Evolutionary conservation across 768 basidiomycete species (phyloP).

Genomic region (Paxillus involutus): DNA sequence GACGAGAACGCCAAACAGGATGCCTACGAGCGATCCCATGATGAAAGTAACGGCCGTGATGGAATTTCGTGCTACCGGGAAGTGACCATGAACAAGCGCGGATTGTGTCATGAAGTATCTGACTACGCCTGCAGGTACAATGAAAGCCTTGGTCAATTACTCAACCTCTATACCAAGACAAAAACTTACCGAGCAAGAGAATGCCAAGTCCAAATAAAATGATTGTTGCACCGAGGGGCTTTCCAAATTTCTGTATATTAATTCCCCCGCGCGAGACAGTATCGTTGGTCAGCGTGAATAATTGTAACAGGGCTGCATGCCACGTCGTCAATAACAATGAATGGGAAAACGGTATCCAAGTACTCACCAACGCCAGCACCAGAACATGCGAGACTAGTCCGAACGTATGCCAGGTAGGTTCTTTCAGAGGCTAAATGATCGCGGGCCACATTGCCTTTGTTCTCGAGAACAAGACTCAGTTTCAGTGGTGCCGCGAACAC

Average conservation of each 20-base stretch:
- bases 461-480: slow-evolving; percentile 44
- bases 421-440: slow-evolving; percentile 66
- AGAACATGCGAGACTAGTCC: slow-evolving; percentile 62
- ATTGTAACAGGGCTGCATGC: slow-evolving; percentile 48
- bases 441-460: slow-evolving; percentile 61
- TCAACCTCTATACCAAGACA: background rate
- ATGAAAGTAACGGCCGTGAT: slow-evolving; percentile 40
- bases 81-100: slow-evolving; percentile 48
- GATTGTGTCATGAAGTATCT: slow-evolving; percentile 57
- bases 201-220: slow-evolving; percentile 47
- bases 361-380: slow-evolving; percentile 59
- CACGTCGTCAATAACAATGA: background rate
- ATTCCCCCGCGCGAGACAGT: background rate
- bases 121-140: slow-evolving; percentile 36
- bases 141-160: background rate
- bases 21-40: slow-evolving; percentile 39
- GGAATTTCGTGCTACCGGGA: slow-evolving; percentile 52
- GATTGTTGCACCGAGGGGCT: slow-evolving; percentile 52
- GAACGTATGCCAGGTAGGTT: slow-evolving; percentile 62
- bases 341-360: background rate
- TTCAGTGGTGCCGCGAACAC: slow-evolving; percentile 6
- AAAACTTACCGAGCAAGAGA: slow-evolving; percentile 44
- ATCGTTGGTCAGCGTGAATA: slow-evolving; percentile 42
- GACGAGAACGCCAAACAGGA: slow-evolving; percentile 45
- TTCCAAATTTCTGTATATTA: slow-evolving; percentile 35